These are phyloP conservation scores for Platismatia glauca DNA, from an alignment of 495 filamentous ascomycete species.

Conservation along the genomic window DNA sequence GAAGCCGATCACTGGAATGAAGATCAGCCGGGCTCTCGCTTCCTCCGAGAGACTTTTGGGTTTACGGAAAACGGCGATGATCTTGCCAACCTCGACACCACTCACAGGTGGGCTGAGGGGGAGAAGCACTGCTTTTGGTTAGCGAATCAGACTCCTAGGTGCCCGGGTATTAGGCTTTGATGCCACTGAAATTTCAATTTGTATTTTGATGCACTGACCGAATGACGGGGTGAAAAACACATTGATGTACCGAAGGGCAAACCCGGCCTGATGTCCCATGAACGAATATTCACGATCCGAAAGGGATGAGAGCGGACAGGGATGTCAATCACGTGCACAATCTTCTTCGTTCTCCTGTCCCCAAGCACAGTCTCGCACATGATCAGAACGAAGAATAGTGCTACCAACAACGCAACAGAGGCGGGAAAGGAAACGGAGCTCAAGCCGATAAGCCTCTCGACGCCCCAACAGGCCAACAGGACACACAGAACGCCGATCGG, in stretches of 20 bases:
- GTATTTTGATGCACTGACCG: constrained; percentile 9
- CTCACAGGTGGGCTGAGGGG: constrained; percentile 43
- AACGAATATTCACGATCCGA: background rate
- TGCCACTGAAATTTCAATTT: too few species aligned
- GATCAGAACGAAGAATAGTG: constrained; percentile 40
- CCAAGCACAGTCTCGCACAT: constrained; percentile 37
- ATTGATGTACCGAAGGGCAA: constrained; percentile 47
- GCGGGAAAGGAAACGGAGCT: constrained; percentile 44
- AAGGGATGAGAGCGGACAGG: constrained; percentile 31
- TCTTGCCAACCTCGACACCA: constrained; percentile 44
- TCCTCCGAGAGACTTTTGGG: background rate
- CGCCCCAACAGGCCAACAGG: constrained; percentile 42
- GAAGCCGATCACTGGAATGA: constrained; percentile 41
- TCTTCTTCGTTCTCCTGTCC: constrained; percentile 33
- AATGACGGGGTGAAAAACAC: constrained; percentile 48
- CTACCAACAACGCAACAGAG: constrained; percentile 42
- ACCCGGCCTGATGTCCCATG: constrained; percentile 34
- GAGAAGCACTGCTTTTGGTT: constrained; percentile 30
- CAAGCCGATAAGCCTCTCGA: constrained; percentile 40
- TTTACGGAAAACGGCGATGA: constrained; percentile 45
- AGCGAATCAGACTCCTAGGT: background rate
- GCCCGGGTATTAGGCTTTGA: background rate
- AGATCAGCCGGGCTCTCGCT: background rate
- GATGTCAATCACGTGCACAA: constrained; percentile 40
- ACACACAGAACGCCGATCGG: constrained; percentile 39